A percentile compares a stretch with the other conserved stretches of the same genome.
These are phyloP conservation scores for Leccinum longicurvipes DNA, from an alignment of 768 basidiomycete genomes.

Conservation along the genomic window DNA sequence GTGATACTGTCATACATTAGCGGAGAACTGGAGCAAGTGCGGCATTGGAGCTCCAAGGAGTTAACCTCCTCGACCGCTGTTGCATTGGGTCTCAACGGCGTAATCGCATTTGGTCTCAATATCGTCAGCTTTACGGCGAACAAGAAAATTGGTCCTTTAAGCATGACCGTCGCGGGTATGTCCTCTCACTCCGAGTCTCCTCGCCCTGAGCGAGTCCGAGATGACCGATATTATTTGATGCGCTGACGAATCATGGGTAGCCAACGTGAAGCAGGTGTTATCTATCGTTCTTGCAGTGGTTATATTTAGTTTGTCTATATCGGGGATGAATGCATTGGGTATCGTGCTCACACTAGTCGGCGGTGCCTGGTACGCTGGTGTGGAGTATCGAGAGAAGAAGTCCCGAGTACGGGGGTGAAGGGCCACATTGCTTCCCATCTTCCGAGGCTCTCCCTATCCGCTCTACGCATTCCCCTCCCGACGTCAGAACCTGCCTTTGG, in stretches of 20 bases:
- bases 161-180: slow-evolving; percentile 88
- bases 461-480: neutral
- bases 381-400: slow-evolving; percentile 56
- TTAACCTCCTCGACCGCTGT: slow-evolving; percentile 39
- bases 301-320: slow-evolving; percentile 83
- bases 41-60: slow-evolving; percentile 42
- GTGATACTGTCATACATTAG: slow-evolving; percentile 69
- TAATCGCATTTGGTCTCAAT: slow-evolving; percentile 89
- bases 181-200: slow-evolving; percentile 6
- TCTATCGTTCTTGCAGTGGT: slow-evolving; percentile 82
- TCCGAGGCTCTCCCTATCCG: neutral
- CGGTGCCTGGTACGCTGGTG: slow-evolving; percentile 74
- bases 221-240: neutral
- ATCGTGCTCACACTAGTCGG: slow-evolving; percentile 82
- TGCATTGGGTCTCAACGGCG: slow-evolving; percentile 72
- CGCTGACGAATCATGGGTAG: slow-evolving; percentile 36
- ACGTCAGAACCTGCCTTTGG: neutral
- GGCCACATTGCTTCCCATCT: neutral
- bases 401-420: slow-evolving; percentile 28
- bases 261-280: slow-evolving; percentile 91
- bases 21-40: slow-evolving; percentile 74
- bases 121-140: slow-evolving; percentile 97
- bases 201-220: slow-evolving; percentile 5
- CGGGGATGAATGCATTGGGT: slow-evolving; percentile 74
- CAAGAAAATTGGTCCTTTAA: slow-evolving; percentile 81